These are phyloP conservation scores for Pulveroboletus sp. DNA, from an alignment of 768 basidiomycete species.

Conservation along the genomic window DNA sequence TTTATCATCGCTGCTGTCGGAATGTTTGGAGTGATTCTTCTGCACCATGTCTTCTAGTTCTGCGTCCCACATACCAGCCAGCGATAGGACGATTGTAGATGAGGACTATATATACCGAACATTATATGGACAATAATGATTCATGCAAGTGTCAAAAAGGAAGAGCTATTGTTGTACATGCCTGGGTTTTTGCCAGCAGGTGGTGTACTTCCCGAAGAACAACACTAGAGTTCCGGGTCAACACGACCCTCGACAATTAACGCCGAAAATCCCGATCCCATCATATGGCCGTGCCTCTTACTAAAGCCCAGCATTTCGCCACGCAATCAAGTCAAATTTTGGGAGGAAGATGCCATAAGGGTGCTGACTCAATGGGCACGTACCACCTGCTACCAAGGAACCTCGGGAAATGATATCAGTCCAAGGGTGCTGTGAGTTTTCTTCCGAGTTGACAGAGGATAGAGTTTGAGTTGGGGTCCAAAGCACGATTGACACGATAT, in stretches of 20 bases:
- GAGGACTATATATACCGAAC: no score
- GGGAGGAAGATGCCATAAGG: slow-evolving; percentile 1
- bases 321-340: neutral
- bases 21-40: slow-evolving; percentile 15
- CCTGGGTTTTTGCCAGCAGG: no score
- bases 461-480: neutral
- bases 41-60: slow-evolving; percentile 1
- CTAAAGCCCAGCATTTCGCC: neutral
- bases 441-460: neutral
- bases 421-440: slow-evolving; percentile 1
- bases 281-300: no score
- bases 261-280: no score
- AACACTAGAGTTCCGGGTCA: no score
- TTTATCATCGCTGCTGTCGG: slow-evolving; percentile 11
- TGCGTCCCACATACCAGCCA: neutral
- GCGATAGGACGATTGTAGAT: neutral
- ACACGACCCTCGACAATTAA: no score
- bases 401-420: neutral
- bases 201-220: no score
- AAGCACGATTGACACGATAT: neutral
- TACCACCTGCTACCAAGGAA: slow-evolving; percentile 6
- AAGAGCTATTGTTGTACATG: neutral
- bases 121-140: neutral
- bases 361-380: neutral
- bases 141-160: neutral